Conservation (phyloP, 2,329 filamentous ascomycete species). For the Didymella glomerata region DNA sequence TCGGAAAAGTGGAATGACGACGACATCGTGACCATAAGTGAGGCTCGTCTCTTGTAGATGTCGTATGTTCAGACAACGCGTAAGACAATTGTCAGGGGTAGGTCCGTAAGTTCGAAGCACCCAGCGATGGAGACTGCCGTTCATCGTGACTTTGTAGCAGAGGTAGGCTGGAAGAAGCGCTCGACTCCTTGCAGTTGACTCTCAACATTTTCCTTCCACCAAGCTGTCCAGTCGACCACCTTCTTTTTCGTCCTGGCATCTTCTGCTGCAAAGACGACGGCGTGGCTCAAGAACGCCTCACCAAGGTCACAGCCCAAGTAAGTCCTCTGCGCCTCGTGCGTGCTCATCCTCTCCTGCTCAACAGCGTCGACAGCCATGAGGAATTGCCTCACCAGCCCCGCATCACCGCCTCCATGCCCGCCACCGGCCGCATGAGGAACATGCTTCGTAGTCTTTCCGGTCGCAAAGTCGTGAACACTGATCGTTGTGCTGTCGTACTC, state of each 20-base stretch:
- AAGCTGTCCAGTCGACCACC: constrained; percentile 77
- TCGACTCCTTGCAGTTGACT: constrained; percentile 22
- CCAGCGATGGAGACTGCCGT: background rate
- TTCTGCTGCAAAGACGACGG: constrained; percentile 92
- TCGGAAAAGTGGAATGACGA: background rate
- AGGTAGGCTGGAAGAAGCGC: background rate
- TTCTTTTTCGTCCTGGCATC: constrained; percentile 75
- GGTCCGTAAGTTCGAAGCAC: background rate
- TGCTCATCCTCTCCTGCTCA: constrained; percentile 72
- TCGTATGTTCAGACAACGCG: constrained; percentile 2
- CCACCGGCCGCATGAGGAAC: constrained; percentile 68
- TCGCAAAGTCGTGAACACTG: constrained; percentile 75
- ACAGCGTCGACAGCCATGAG: constrained; percentile 82
- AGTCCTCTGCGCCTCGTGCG: constrained; percentile 74
- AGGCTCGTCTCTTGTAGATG: background rate
- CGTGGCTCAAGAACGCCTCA: constrained; percentile 88
- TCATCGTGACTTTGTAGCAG: background rate
- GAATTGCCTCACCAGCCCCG: constrained; percentile 82
- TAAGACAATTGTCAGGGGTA: background rate
- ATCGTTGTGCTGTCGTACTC: constrained; percentile 83
- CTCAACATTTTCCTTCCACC: constrained; percentile 72
- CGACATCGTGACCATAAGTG: background rate
- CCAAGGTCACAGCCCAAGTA: constrained; percentile 85
- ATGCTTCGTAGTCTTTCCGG: constrained; percentile 63
- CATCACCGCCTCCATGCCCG: constrained; percentile 80